A percentile compares a stretch with the other conserved stretches of the same genome.
These are phyloP conservation scores for Trichophyton schoenleinii DNA, from an alignment of 2,329 filamentous ascomycete species.

Conservation along the genomic window DNA sequence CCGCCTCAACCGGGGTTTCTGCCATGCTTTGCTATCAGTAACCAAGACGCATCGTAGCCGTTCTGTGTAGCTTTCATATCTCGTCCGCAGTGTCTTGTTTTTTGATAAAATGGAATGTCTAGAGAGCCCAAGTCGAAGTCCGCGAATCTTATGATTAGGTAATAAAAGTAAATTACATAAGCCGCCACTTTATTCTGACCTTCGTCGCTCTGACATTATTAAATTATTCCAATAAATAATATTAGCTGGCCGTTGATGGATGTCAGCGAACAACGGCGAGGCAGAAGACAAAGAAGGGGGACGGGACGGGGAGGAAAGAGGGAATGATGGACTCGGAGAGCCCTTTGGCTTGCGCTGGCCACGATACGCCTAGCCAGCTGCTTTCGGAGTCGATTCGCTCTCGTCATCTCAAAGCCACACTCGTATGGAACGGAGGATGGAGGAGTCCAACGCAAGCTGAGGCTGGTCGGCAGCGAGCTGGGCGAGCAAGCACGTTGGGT, in stretches of 20 bases:
- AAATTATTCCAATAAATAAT: too few species aligned
- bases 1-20: neutral
- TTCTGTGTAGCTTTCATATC: neutral
- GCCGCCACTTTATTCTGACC: neutral
- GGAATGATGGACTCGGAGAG: neutral
- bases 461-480: neutral
- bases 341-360: neutral
- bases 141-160: neutral
- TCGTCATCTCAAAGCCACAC: neutral
- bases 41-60: neutral
- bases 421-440: neutral
- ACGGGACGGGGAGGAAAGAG: neutral
- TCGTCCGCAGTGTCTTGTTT: neutral
- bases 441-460: neutral
- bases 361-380: neutral
- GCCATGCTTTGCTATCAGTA: neutral
- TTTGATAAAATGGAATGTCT: neutral
- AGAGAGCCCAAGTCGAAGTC: neutral
- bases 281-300: neutral
- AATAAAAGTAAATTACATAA: neutral
- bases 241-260: too few species aligned
- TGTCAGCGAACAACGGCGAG: too few species aligned
- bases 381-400: neutral
- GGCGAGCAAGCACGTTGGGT: neutral
- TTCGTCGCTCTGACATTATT: too few species aligned